Conservation (phyloP, 306 rosid genomes). For the Arachis stenosperma region DNA sequence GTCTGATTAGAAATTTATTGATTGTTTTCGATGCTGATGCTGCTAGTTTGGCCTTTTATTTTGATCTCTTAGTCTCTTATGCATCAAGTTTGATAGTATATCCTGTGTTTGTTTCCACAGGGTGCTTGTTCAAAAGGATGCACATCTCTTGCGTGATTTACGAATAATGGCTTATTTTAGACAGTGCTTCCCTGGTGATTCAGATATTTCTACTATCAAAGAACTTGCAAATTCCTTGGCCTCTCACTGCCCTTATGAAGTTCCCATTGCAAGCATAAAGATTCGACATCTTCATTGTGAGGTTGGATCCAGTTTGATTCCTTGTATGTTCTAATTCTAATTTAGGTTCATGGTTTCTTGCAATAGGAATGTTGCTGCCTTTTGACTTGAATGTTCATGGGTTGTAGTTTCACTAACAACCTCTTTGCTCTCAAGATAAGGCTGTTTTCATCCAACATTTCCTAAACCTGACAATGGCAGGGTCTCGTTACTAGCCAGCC, state of each 20-base stretch:
- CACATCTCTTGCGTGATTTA: conserved; percentile 67
- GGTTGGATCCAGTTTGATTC: conserved; percentile 54
- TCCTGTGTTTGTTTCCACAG: conserved; percentile 43
- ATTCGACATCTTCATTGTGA: conserved; percentile 73
- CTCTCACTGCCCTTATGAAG: conserved; percentile 83
- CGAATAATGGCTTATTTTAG: conserved; percentile 86
- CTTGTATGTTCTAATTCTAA: conserved; percentile 28
- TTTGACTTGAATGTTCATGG: conserved; percentile 18
- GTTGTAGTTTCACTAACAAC: conserved; percentile 12
- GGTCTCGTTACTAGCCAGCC: conserved; percentile 3
- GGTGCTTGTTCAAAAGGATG: conserved; percentile 73
- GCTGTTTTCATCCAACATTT: conserved; percentile 14
- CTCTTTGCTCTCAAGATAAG: conserved; percentile 5
- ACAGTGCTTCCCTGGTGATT: conserved; percentile 71
- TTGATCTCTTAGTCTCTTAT: neutral
- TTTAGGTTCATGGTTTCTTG: neutral
- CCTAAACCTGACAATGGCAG: conserved; percentile 9
- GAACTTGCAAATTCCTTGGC: conserved; percentile 87
- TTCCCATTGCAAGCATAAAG: conserved; percentile 81
- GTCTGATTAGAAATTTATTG: conserved; percentile 25
- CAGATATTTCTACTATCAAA: conserved; percentile 71
- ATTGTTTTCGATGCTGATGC: conserved; percentile 12
- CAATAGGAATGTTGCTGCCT: conserved; percentile 6
- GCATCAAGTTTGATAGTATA: conserved; percentile 14
- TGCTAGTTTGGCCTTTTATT: conserved; percentile 19